Evolutionary conservation across 177 flowering plant species (phyloP), one percentile per base, ranked within the genome.

Genomic region (Viscum album): DNA sequence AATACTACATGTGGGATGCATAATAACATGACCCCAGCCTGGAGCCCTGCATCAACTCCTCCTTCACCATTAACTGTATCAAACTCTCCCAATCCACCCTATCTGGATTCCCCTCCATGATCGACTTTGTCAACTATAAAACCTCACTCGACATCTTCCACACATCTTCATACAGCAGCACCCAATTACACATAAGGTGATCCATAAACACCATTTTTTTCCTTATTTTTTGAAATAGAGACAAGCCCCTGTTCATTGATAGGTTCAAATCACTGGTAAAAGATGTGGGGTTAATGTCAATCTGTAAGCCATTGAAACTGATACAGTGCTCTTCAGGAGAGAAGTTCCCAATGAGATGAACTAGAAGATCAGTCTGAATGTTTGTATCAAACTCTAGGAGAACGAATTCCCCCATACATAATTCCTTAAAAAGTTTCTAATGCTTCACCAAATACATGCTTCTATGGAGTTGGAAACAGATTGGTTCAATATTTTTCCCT

Each of bases 1-100:
- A 72, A 61, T 64, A 74, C 83, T 87, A 93, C 82, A 94, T 75
- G 75, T 94, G 97, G 0, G 94, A 85, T 0, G 99, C 96, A 70
- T 92, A 94, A 70, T 85, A 92, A 75, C 96, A 94, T 43, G 78
- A 68, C 35, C 23, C 72, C 50, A 85, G 68, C 4, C 76, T 23
- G 0, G 74, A 66, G 11, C 76, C 83, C 30, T 79, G 81, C 35
- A 17, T 34, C 69, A 94, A 67, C 82, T 94, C 99, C 79, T 85
- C 88, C 83, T 88, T 96, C 68, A 89, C 84, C 96, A 94, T 94
- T 71, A 73, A 83, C 99, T 97, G 92, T 13, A 94, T 63, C 82
- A 94, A 68, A 0, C 78, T 68, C 0, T 89, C 83, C 91, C 95
- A 89, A 73, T 88, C 93, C 60, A 94, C 81, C 81, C 78, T 89